These are phyloP conservation scores for Calonectria montana DNA, from an alignment of 2,329 filamentous ascomycete species.

Conservation along the genomic window DNA sequence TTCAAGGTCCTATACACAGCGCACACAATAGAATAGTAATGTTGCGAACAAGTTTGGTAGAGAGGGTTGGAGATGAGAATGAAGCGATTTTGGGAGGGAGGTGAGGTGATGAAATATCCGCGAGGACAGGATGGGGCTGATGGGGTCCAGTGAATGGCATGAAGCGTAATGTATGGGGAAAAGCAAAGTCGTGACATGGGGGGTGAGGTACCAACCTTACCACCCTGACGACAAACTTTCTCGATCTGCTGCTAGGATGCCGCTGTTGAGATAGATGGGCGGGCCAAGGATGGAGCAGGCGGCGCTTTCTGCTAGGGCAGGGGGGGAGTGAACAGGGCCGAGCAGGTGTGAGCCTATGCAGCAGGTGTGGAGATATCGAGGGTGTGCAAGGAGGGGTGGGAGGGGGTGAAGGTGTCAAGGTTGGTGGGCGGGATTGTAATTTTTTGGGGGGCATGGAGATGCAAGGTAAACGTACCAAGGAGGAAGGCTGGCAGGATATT, in stretches of 20 bases:
- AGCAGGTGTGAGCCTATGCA: neutral
- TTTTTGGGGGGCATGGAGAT: constrained; percentile 1
- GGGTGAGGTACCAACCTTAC: constrained; percentile 26
- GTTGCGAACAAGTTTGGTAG: constrained; percentile 1
- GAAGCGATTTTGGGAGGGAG: constrained; percentile 36
- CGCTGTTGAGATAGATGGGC: constrained; percentile 40
- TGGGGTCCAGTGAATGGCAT: constrained; percentile 32
- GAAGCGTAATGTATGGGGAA: constrained; percentile 43
- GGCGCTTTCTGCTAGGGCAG: constrained; percentile 31
- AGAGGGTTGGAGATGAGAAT: constrained; percentile 23
- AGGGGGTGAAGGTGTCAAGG: neutral
- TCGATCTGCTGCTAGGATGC: constrained; percentile 44
- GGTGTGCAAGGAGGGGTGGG: constrained; percentile 2
- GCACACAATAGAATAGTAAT: neutral
- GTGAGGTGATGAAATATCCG: constrained; percentile 43
- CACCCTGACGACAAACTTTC: constrained; percentile 37
- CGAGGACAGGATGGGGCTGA: constrained; percentile 34
- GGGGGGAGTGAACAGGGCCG: constrained; percentile 24
- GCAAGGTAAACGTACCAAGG: constrained; percentile 2
- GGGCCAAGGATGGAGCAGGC: constrained; percentile 30
- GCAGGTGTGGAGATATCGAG: constrained; percentile 5
- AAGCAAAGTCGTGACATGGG: constrained; percentile 31
- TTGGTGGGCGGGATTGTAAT: constrained; percentile 1
- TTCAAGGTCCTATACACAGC: neutral
- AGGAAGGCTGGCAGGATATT: constrained; percentile 13